Conservation (phyloP, 2,329 filamentous ascomycete species). For the Fusarium pseudoanthophilum region DNA sequence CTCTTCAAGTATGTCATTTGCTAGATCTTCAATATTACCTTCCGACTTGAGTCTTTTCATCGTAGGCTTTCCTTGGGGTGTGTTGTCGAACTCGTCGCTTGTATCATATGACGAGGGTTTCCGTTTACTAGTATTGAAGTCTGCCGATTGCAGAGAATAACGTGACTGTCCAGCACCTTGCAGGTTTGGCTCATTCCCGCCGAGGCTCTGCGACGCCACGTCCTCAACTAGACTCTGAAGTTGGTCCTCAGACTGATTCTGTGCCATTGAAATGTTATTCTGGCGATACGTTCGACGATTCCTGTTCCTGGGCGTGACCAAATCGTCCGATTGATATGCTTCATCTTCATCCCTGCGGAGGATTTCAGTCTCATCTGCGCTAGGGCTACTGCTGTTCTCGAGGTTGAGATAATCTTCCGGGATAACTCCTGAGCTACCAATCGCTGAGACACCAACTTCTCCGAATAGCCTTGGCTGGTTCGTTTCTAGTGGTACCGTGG, state of each 20-base stretch:
- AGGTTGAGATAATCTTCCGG: conserved; percentile 61
- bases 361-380: conserved; percentile 54
- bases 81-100: conserved; percentile 61
- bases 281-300: conserved; percentile 39
- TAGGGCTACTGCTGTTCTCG: conserved; percentile 55
- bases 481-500: conserved; percentile 68
- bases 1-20: conserved; percentile 55
- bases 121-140: conserved; percentile 65
- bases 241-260: conserved; percentile 59
- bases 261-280: conserved; percentile 53
- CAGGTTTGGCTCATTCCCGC: conserved; percentile 54
- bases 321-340: conserved; percentile 58
- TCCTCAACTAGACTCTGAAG: conserved; percentile 63
- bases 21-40: conserved; percentile 51
- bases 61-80: conserved; percentile 55
- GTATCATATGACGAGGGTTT: conserved; percentile 61
- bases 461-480: conserved; percentile 62
- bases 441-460: conserved; percentile 64
- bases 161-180: conserved; percentile 34
- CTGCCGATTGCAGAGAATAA: conserved; percentile 43
- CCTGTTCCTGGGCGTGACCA: conserved; percentile 44
- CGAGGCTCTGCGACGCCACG: conserved; percentile 66
- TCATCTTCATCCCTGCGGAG: conserved; percentile 56
- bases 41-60: conserved; percentile 68
- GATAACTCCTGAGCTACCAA: conserved; percentile 65